phyloP scores from a whole-genome alignment of 225 moss, liverwort and hornwort genomes.

The Polytrichum commune region DNA sequence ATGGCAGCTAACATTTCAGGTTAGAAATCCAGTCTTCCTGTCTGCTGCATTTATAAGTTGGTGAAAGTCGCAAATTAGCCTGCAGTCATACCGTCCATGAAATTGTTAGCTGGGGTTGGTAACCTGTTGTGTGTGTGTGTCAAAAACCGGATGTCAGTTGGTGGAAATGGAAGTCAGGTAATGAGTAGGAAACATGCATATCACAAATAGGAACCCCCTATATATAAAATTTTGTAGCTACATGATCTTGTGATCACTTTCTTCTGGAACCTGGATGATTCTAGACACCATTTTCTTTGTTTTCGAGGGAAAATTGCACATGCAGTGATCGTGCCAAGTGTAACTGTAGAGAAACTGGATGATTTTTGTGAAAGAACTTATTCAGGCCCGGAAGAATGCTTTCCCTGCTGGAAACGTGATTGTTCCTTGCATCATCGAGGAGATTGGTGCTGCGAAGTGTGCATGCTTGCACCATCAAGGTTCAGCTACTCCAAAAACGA shows the following conservation, averaged over 20 bases:
- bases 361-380: slow-evolving; percentile 63
- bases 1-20: slow-evolving; percentile 87
- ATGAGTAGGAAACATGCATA: too few species aligned
- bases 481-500: background rate
- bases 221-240: background rate
- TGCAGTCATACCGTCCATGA: too few species aligned
- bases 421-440: slow-evolving; percentile 67
- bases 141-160: too few species aligned
- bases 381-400: slow-evolving; percentile 50
- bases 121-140: too few species aligned
- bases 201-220: too few species aligned
- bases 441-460: slow-evolving; percentile 76
- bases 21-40: too few species aligned
- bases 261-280: background rate
- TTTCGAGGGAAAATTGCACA: slow-evolving; percentile 78
- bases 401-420: slow-evolving; percentile 52
- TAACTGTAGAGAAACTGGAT: slow-evolving; percentile 71
- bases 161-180: too few species aligned
- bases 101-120: too few species aligned
- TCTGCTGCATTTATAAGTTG: too few species aligned
- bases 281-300: background rate
- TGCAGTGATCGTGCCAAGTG: slow-evolving; percentile 84
- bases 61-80: too few species aligned
- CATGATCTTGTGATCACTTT: background rate
- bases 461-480: slow-evolving; percentile 54